Percentiles rank a stretch among this genome's conserved stretches.
phyloP scores from a whole-genome alignment of 495 filamentous ascomycete species.

The Baudoinia panamericana region DNA sequence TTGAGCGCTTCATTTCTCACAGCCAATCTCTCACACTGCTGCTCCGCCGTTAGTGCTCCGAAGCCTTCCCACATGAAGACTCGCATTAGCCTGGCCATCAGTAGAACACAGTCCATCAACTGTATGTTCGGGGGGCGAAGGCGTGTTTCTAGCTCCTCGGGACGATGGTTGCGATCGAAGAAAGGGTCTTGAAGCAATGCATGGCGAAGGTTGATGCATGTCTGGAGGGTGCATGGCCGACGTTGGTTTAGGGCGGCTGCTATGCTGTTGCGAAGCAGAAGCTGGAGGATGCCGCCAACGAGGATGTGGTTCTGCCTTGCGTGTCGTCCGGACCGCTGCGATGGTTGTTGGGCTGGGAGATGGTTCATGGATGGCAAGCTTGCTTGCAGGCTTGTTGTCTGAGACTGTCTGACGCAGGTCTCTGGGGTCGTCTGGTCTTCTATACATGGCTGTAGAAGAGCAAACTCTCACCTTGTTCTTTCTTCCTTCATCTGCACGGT shows the following conservation, averaged over 20 bases:
- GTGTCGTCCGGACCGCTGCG: too few relatives aligned
- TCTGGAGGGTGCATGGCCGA: background rate
- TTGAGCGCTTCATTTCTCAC: slow-evolving; percentile 10
- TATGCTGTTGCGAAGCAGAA: slow-evolving; percentile 7
- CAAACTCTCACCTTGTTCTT: too few relatives aligned
- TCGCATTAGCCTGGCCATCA: slow-evolving; percentile 7
- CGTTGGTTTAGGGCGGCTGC: slow-evolving; percentile 1
- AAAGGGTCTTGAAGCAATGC: slow-evolving; percentile 9
- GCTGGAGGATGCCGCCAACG: slow-evolving; percentile 3
- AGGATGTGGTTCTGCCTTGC: slow-evolving; percentile 4
- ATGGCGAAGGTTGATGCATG: slow-evolving; percentile 1
- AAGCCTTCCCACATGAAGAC: slow-evolving; percentile 6
- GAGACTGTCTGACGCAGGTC: background rate
- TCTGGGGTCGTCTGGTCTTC: background rate
- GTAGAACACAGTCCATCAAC: slow-evolving; percentile 10
- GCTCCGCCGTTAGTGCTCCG: background rate
- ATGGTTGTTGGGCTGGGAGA: background rate
- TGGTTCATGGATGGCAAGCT: background rate
- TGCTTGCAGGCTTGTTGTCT: background rate
- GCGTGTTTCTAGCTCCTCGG: slow-evolving; percentile 4
- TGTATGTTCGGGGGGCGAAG: slow-evolving; percentile 1
- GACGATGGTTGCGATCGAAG: slow-evolving; percentile 7
- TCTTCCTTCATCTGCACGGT: too few relatives aligned
- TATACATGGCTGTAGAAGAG: too few relatives aligned
- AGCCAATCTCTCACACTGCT: slow-evolving; percentile 3